Evolutionary conservation across 352 stramenopile species (phyloP), one percentile per base, ranked within the genome.

Genomic region (Pythium coloratum): DNA sequence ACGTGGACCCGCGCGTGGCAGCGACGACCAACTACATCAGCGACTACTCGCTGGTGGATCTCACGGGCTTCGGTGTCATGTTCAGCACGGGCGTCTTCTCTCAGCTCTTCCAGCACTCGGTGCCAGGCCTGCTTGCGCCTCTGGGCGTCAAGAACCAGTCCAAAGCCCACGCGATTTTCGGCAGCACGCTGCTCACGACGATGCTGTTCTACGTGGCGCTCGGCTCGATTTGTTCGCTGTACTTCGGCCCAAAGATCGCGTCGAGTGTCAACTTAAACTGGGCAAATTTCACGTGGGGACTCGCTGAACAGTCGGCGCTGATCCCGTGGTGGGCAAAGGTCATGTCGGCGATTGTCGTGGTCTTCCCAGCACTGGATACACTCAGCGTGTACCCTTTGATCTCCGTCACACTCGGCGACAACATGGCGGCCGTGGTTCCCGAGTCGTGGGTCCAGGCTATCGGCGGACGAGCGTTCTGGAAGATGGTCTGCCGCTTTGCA

Each of bases 181-280:
- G 76, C 2, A 78, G 76, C 59, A 94, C 89, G 32, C 65, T 97
- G 12, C 24, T 94, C 30, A 97, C 91, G 26, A 97, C 89, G 14
- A 82, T 87, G 67, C 26, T 78, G 26, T 91, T 97, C 67, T 97
- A 97, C 70, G 82, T 97, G 36, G 68, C 79, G 18, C 68, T 97
- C 24, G 89, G 90, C 1, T 83, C 80, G 9, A 71, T 86, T 18
- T 89, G 84, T 64, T 92, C 84, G 55, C 76, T 91, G 28, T 97
- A 95, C 66, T 97, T 97, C 76, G 90, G 91, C 33, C 69, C 77
- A 16, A 81, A 87, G 33, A 77, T 94, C 26, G 73, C 80, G 12
- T 90, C 87, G 26, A 95, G 84, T 57, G 83, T 97, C 53, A 97
- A 97, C 73, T 76, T 97, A n/a, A 97, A 97, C 70, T 97, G 92